Evolutionary conservation across 2,329 filamentous ascomycete genomes (phyloP), one percentile per base, ranked within the genome.

Genomic region (Penicillium sp.): DNA sequence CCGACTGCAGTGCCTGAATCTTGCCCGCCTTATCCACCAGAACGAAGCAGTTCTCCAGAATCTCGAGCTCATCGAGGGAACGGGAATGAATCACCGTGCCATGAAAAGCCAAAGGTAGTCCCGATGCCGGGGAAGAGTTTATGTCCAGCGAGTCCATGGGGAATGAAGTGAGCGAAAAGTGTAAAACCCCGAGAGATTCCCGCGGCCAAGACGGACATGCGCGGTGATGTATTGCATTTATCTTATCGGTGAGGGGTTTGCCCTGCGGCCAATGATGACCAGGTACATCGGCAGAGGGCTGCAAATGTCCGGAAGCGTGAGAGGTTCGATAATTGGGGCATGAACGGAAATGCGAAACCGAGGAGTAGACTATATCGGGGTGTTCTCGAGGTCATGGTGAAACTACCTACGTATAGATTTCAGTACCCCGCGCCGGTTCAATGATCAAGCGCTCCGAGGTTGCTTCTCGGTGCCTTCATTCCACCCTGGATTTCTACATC

Each of bases 31-130:
- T 51, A 30, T 60, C 61, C 31, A 72, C 56, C 7, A 72, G 48
- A n/a, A 73, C 36, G 28, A 71, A 62, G 27, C 65, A 65, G 22
- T 69, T 58, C 25, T 64, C 55, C 13, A 70, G 53, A 25, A 71
- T 65, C 46, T 71, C 66, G 4, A 72, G 62, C 0, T 60, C 44
- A 2, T 52, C 31, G 13, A 61, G 46, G 22, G 51, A 49, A 16
- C 54, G 53, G 7, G 64, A 65, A 54, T 73, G 70, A 38, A 72
- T 65, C 3, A 69, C 46, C 1, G 69, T 69, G 46, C 70, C 70
- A 44, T 72, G 60, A 44, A 73, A 69, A 42, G 63, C 67, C 1
- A 70, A 58, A 11, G 63, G 65, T 0, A 64, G 56, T 1, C 63
- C 62, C 7, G 45, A 56, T 31, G 46, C 51, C 10, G 50, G 50